Conservation (phyloP, 768 basidiomycete species). For the Suillus tomentosus region DNA sequence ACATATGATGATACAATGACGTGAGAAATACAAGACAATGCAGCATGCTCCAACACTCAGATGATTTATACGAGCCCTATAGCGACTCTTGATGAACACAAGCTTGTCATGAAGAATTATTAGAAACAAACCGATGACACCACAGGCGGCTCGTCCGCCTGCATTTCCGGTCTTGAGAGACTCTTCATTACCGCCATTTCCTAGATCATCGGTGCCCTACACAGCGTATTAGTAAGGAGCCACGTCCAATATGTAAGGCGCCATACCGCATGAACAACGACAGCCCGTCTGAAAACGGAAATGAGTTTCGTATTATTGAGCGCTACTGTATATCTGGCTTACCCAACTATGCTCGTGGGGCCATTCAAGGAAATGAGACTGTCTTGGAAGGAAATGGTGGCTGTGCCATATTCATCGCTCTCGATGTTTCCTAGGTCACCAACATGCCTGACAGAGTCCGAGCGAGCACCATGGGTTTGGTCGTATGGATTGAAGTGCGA, state of each 20-base stretch:
- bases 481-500: conserved; percentile 77
- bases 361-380: conserved; percentile 66
- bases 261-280: conserved; percentile 73
- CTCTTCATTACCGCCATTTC: conserved; percentile 65
- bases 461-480: conserved; percentile 65
- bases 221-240: conserved; percentile 15
- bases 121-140: conserved; percentile 62
- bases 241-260: not conserved
- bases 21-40: not conserved
- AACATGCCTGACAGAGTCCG: conserved; percentile 59
- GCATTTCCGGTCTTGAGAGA: conserved; percentile 81
- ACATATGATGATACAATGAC: conserved; percentile 14
- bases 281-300: conserved; percentile 50
- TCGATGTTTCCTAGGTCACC: conserved; percentile 79
- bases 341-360: conserved; percentile 70
- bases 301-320: conserved; percentile 8
- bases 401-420: conserved; percentile 58
- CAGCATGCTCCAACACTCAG: not conserved
- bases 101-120: conserved; percentile 3
- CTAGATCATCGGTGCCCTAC: conserved; percentile 79
- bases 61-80: conserved; percentile 25
- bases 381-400: conserved; percentile 61
- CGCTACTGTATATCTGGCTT: conserved; percentile 23
- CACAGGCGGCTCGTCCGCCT: conserved; percentile 76
- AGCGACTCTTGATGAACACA: not conserved